Evolutionary conservation across 2,329 filamentous ascomycete genomes (phyloP), one percentile per base, ranked within the genome.

Genomic region (Fusarium abutilonis): DNA sequence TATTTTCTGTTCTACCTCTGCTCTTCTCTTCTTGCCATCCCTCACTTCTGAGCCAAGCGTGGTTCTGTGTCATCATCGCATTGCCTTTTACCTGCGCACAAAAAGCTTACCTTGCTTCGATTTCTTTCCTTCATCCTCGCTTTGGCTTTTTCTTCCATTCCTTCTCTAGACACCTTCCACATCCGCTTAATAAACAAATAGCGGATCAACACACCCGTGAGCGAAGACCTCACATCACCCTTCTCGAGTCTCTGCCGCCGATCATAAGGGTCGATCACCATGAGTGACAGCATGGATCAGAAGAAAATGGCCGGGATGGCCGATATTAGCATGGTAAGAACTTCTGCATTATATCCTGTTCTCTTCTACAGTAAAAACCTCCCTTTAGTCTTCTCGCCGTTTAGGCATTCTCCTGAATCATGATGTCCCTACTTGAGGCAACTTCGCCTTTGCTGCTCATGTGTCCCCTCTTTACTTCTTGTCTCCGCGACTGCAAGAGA

Each of bases 271-370:
- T n/a, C 21, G 4, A 17, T 41, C 40, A 48, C 23, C 4, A 70
- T 70, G 68, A 56, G 52, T 48, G 59, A 60, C 46, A 45, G 40
- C 15, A 19, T 64, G 26, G 32, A 65, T 17, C 50, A 29, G 3
- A 23, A 35, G 1, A 23, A 35, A 1, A 34, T 15, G 10, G 38
- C 40, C 11, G 15, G 28, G 40, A 34, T 36, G 44, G 61, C 60
- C 51, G 23, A 26, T 8, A 26, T 26, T 8, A 46, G 47, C 34
- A 62, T 67, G 63, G 68, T 70, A 67, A 52, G 68, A 44, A 9
- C 7, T 15, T 9, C 14, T 46, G 9, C 8, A 19, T 4, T 9
- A 14, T 26, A 3, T 26, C 14, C 29, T 9, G 7, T 4, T 9
- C 4, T 10, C n/a, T 13, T 52, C 23, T 3, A 15, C 19, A 8